These are phyloP conservation scores for Trichophyton schoenleinii DNA, from an alignment of 2,329 filamentous ascomycete species.

Conservation along the genomic window DNA sequence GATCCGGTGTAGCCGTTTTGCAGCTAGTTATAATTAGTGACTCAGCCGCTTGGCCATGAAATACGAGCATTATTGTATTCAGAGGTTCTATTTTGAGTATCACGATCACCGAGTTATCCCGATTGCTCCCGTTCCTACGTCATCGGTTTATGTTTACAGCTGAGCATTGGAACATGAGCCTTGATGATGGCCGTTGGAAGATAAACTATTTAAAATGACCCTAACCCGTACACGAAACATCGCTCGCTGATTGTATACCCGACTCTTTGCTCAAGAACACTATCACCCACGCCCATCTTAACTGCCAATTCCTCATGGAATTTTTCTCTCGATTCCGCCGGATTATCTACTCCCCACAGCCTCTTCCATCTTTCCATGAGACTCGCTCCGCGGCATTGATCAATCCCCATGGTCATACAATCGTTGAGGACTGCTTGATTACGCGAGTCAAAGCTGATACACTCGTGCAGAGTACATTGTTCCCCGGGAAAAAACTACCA, in stretches of 20 bases:
- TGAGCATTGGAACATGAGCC: background rate
- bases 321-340: slow-evolving; percentile 7
- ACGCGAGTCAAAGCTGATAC: slow-evolving; percentile 1
- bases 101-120: background rate
- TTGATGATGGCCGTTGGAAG: background rate
- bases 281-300: background rate
- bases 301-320: background rate
- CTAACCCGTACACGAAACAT: background rate
- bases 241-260: no score
- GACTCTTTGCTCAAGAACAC: no score
- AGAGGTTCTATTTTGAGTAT: background rate
- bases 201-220: background rate
- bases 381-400: slow-evolving; percentile 3
- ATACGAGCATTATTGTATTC: background rate
- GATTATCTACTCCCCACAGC: slow-evolving; percentile 3
- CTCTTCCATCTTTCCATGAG: slow-evolving; percentile 5
- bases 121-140: background rate
- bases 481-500: background rate
- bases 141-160: background rate
- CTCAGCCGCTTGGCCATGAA: background rate
- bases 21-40: background rate
- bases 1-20: no score
- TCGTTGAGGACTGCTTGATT: slow-evolving; percentile 8
- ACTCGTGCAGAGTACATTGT: background rate
- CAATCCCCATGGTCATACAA: slow-evolving; percentile 7